Conservation (phyloP, 805 yeast genomes). For the Zygotorulaspora florentina region DNA sequence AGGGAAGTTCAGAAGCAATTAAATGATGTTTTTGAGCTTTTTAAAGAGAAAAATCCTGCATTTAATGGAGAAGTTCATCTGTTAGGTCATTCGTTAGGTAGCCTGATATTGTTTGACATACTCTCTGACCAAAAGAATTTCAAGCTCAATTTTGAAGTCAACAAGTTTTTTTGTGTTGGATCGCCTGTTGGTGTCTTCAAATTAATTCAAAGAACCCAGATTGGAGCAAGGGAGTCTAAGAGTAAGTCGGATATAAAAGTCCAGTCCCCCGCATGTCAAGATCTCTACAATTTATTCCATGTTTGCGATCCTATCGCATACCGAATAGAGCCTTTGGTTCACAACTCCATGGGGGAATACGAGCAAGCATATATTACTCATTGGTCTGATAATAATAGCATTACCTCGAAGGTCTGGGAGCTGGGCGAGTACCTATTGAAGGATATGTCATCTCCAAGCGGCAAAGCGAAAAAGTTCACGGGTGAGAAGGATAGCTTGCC, state of each 20-base stretch:
- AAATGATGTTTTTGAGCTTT: slow-evolving; percentile 57
- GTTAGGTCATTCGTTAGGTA: slow-evolving; percentile 89
- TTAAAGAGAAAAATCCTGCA: slow-evolving; percentile 58
- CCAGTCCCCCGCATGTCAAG: slow-evolving; percentile 54
- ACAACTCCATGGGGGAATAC: slow-evolving; percentile 20
- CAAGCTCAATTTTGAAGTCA: slow-evolving; percentile 62
- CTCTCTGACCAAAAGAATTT: slow-evolving; percentile 46
- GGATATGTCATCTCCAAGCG: slow-evolving; percentile 14
- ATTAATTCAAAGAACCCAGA: slow-evolving; percentile 58
- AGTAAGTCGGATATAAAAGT: slow-evolving; percentile 10
- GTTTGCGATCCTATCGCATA: slow-evolving; percentile 91
- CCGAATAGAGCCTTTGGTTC: slow-evolving; percentile 79
- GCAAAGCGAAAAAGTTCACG: slow-evolving; percentile 6
- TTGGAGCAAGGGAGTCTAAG: slow-evolving; percentile 41
- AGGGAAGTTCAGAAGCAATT: slow-evolving; percentile 58
- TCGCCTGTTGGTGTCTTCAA: slow-evolving; percentile 89
- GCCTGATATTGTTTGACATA: slow-evolving; percentile 77
- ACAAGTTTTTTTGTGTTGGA: slow-evolving; percentile 75
- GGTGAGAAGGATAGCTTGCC: slow-evolving; percentile 24
- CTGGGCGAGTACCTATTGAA: slow-evolving; percentile 25
- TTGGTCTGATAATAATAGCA: slow-evolving; percentile 24
- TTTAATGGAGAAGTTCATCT: slow-evolving; percentile 80
- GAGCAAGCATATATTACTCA: slow-evolving; percentile 29
- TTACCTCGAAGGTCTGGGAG: slow-evolving; percentile 29
- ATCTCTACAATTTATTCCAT: slow-evolving; percentile 79